Conservation (phyloP, 257 asterid species). For the Nicotiana otophora region DNA sequence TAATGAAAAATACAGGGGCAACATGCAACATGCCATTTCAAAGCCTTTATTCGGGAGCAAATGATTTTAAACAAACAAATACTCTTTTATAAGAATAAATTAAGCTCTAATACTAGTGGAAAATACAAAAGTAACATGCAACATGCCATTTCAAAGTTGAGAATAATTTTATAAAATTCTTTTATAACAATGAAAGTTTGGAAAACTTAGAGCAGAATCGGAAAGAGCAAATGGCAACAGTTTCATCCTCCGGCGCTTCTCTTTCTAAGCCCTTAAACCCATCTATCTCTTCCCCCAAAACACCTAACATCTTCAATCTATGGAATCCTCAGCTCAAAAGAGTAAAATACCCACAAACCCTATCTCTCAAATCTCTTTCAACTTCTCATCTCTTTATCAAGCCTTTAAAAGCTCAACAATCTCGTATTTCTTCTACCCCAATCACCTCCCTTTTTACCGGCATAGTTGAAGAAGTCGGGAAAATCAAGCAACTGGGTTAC, state of each 20-base stretch:
- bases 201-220: neutral
- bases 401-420: constrained; percentile 24
- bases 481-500: constrained; percentile 52
- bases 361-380: constrained; percentile 31
- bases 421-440: constrained; percentile 17
- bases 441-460: constrained; percentile 76
- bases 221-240: constrained; percentile 17
- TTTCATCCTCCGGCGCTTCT: neutral
- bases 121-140: too few relatives aligned
- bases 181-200: too few relatives aligned
- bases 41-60: too few relatives aligned
- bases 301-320: constrained; percentile 12
- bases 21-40: too few relatives aligned
- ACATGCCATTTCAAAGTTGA: too few relatives aligned
- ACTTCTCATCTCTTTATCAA: constrained; percentile 34
- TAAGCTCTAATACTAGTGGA: too few relatives aligned
- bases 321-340: constrained; percentile 13
- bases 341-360: constrained; percentile 15
- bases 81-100: too few relatives aligned
- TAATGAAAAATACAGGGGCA: too few relatives aligned
- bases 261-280: constrained; percentile 15
- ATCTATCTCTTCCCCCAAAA: neutral
- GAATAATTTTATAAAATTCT: too few relatives aligned
- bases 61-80: too few relatives aligned
- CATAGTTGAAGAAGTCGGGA: constrained; percentile 82